Evolutionary conservation across 2,329 filamentous ascomycete species (phyloP), one percentile per base, ranked within the genome.

Genomic region (Fusarium sp.): DNA sequence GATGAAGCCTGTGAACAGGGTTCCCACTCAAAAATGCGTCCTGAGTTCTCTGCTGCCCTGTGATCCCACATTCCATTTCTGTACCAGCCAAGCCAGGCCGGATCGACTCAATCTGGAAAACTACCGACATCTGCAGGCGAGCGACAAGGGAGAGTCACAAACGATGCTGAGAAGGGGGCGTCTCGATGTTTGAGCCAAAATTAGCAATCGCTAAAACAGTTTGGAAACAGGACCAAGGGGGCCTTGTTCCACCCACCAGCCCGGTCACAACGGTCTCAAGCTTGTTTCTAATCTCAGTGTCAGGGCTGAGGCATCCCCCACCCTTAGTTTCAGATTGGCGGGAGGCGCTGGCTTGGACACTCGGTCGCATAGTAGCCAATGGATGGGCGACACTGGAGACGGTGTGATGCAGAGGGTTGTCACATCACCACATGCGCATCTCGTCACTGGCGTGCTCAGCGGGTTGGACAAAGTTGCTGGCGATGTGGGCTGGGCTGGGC

Each of bases 361-460:
- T 15, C 63, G 35, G 46, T 42, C 41, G 50, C 23, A 44, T 49
- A 62, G 45, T 57, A 68, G 59, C 68, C 68, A 69, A 70, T 68
- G 53, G 46, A 32, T 46, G 11, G 19, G 15, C 27, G 14, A 36
- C 29, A 39, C 32, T 11, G 50, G 50, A 67, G 64, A 70, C 68
- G 68, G 62, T 70, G 68, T 70, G 68, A 70, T 60, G 68, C 49
- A 46, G 53, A 70, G 63, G 64, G 59, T 58, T 65, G 54, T 70
- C 68, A 70, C 68, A 69, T 65, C 66, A 68, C 63, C 59, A 63
- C 65, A 68, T 70, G 65, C 66, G 63, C 55, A 66, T 67, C 62
- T 68, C 45, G 58, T 70, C 66, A 70, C 68, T 70, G 59, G 67
- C 66, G 66, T 53, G 61, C 54, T 63, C 50, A 46, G 61, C 56